These are phyloP conservation scores for Acanthamoeba polyphaga DNA, from an alignment of 208 protist species.

Conservation along the genomic window DNA sequence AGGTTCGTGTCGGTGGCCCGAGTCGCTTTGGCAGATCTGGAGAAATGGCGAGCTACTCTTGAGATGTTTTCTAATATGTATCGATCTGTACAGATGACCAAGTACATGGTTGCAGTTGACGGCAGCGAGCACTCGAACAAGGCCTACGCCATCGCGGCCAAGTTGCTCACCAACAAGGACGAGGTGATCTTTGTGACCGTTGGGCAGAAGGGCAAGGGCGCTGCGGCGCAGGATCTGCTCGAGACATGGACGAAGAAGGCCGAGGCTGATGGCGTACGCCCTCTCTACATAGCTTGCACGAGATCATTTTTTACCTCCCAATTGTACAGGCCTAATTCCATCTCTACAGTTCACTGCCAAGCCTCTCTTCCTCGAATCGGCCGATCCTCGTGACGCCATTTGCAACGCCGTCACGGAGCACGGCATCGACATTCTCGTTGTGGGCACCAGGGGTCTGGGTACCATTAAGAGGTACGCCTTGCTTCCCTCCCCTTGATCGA, in stretches of 20 bases:
- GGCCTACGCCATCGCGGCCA: slow-evolving; percentile 32
- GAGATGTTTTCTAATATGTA: not conserved
- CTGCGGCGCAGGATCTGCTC: slow-evolving; percentile 19
- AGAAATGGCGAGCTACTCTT: not conserved
- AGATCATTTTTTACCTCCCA: not conserved
- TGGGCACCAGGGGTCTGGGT: slow-evolving; percentile 58
- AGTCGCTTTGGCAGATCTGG: too few relatives aligned
- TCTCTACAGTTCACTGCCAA: not conserved
- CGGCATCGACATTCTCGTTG: slow-evolving; percentile 39
- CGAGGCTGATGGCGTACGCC: slow-evolving; percentile 22
- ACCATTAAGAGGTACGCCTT: slow-evolving; percentile 50
- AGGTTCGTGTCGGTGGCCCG: not conserved
- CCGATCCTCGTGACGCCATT: slow-evolving; percentile 47
- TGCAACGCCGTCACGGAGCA: slow-evolving; percentile 42
- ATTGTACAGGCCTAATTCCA: not conserved
- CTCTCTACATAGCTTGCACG: too few relatives aligned
- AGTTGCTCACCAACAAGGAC: slow-evolving; percentile 27
- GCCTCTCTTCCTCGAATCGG: slow-evolving; percentile 13
- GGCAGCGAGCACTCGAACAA: slow-evolving; percentile 59
- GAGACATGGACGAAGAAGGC: slow-evolving; percentile 24
- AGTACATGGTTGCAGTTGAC: slow-evolving; percentile 62
- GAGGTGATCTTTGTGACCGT: slow-evolving; percentile 34
- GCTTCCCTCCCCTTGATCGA: too few relatives aligned
- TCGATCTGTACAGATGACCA: slow-evolving; percentile 27
- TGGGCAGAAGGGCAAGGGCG: slow-evolving; percentile 5